Evolutionary conservation across 139 green algal genomes (phyloP).

Genomic region (Desmodesmus armatus): DNA sequence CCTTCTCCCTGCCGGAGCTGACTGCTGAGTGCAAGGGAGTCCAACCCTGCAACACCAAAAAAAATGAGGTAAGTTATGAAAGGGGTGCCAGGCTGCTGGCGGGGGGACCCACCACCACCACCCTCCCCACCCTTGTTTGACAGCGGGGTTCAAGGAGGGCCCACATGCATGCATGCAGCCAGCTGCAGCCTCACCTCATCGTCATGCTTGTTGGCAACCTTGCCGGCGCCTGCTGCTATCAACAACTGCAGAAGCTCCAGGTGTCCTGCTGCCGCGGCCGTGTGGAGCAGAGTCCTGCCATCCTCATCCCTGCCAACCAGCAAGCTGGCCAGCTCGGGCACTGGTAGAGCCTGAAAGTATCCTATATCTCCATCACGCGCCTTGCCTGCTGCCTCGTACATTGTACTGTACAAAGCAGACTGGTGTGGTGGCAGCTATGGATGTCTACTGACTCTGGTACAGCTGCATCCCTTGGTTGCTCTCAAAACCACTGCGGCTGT

Average conservation of each 20-base stretch:
- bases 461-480: no score
- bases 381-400: conserved; percentile 61
- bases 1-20: conserved; percentile 63
- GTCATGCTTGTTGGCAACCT: conserved; percentile 61
- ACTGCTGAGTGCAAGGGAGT: conserved; percentile 74
- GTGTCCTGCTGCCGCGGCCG: conserved; percentile 56
- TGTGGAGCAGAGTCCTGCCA: conserved; percentile 74
- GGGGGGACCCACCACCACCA: neutral
- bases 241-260: conserved; percentile 62
- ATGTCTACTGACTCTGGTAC: no score
- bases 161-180: neutral
- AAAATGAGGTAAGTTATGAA: no score
- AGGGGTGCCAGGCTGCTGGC: neutral
- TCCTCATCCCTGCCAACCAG: conserved; percentile 70
- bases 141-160: neutral
- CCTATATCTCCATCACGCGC: conserved; percentile 59
- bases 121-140: neutral
- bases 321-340: conserved; percentile 55
- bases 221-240: conserved; percentile 44
- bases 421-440: no score
- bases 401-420: no score
- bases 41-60: conserved; percentile 64
- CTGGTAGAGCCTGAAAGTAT: conserved; percentile 54
- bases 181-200: conserved; percentile 67
- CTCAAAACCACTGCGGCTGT: no score